Evolutionary conservation across 176 grass and related monocot species (phyloP).

Genomic region (Canna indica): DNA sequence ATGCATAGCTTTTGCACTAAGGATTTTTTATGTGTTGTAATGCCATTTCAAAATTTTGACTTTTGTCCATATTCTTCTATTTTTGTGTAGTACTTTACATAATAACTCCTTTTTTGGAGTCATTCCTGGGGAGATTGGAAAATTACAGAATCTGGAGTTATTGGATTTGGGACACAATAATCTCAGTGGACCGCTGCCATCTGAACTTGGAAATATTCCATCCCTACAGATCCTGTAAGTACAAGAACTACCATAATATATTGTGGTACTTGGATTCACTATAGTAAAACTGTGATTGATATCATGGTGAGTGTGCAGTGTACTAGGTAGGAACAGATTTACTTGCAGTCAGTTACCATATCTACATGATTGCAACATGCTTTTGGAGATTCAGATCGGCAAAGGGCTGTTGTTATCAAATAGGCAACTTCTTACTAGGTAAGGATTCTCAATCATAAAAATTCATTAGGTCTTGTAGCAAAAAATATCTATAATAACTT

Average conservation of each 20-base stretch:
- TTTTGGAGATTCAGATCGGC: slow-evolving; percentile 19
- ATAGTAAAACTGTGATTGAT: slow-evolving; percentile 1
- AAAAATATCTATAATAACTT: background rate
- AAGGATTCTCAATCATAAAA: background rate
- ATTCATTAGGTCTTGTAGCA: background rate
- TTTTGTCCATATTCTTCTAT: background rate
- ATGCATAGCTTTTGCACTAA: too few relatives aligned
- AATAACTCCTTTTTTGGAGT: slow-evolving; percentile 46
- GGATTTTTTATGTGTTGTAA: too few relatives aligned
- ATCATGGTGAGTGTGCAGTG: slow-evolving; percentile 18
- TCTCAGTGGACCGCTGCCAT: slow-evolving; percentile 37
- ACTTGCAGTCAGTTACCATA: slow-evolving; percentile 14
- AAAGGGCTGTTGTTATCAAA: slow-evolving; percentile 19
- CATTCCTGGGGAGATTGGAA: slow-evolving; percentile 37
- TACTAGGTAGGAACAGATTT: slow-evolving; percentile 40
- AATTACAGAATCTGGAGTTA: slow-evolving; percentile 28
- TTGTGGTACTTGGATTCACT: slow-evolving; percentile 1
- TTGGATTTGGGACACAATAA: slow-evolving; percentile 53
- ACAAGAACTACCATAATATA: background rate
- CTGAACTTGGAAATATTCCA: slow-evolving; percentile 26
- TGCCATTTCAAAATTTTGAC: too few relatives aligned
- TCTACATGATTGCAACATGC: slow-evolving; percentile 13
- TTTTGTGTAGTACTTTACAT: slow-evolving; percentile 29
- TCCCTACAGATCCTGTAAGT: slow-evolving; percentile 39
- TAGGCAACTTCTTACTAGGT: slow-evolving; percentile 20